Evolutionary conservation across 1,284 basidiomycete genomes (phyloP), one percentile per base, ranked within the genome.

Genomic region (Porogramme epimiltina): DNA sequence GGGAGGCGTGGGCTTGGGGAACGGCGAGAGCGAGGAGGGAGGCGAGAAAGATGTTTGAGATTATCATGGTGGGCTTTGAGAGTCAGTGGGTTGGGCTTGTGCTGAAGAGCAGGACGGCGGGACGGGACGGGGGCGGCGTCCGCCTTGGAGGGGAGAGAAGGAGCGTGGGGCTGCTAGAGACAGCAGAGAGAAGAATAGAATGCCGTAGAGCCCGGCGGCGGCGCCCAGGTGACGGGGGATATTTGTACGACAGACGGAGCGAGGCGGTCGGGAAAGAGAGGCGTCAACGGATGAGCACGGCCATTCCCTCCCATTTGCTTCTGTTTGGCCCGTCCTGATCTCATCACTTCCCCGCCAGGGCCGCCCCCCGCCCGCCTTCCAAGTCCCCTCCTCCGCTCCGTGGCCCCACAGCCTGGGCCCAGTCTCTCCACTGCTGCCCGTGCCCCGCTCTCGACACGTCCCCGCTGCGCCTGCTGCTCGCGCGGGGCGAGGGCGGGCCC

Each of bases 141-240:
- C 59, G 60, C 59, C 59, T 59, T 49, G 56, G 42, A 40, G 26
- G 42, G 37, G 52, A 45, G 34, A 40, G 47, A 64, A 64, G 45
- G 62, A 64, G 55, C 61, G 62, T 64, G 62, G 58, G 58, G 53
- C 62, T 64, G 62, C 62, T 62, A 55, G 56, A 57, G 58, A 49
- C 49, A 57, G 61, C 60, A 62, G 62, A 51, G 22, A 41, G 41
- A 42, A 40, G 54, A 51, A 46, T 45, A 46, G 26, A 47, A 54
- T 45, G 56, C 48, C 57, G 57, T 50, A 38, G 51, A 44, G 37
- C 38, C 53, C 52, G 52, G 39, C 38, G 42, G 37, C 42, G 36
- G 46, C 44, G 33, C 44, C 51, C 31, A 47, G 25, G 42, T 31
- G 46, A 39, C 39, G 44, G 33, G 43, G 20, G 24, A 40, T 45